Percentiles rank a stretch among this genome's conserved stretches.
Conservation (phyloP, 1,284 basidiomycete genomes). For the Puccinia hordei region DNA sequence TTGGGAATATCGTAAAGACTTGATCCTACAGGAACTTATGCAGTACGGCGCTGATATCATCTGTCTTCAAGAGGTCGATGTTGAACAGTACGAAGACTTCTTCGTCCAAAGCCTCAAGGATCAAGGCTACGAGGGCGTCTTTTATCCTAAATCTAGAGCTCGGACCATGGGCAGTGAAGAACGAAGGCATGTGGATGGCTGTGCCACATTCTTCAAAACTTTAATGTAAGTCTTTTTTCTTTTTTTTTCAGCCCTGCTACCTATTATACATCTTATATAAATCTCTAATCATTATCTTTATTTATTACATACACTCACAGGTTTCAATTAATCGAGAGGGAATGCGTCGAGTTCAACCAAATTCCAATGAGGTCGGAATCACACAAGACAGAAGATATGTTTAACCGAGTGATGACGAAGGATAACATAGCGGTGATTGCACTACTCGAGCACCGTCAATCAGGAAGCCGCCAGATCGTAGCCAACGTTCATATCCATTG, state of each 20-base stretch:
- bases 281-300: too few species aligned
- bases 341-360: constrained; percentile 90
- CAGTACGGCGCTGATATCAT: constrained; percentile 84
- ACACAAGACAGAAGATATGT: constrained; percentile 99
- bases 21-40: constrained; percentile 83
- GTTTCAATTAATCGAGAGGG: constrained; percentile 89
- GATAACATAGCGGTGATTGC: constrained; percentile 91
- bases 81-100: constrained; percentile 89
- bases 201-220: constrained; percentile 92
- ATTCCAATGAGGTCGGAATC: constrained; percentile 92
- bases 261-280: too few species aligned
- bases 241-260: constrained; percentile 52
- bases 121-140: constrained; percentile 86
- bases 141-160: constrained; percentile 90
- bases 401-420: constrained; percentile 94
- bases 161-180: constrained; percentile 90
- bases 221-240: constrained; percentile 66
- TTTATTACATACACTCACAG: constrained; percentile 62
- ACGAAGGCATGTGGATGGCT: constrained; percentile 86
- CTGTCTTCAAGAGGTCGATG: constrained; percentile 89
- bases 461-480: constrained; percentile 83
- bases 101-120: constrained; percentile 76
- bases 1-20: constrained; percentile 91
- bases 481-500: constrained; percentile 92
- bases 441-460: constrained; percentile 80